A percentile compares a stretch with the other conserved stretches of the same genome.
phyloP scores from a whole-genome alignment of 140 eudicot genomes.

The Oenanthe javanica region DNA sequence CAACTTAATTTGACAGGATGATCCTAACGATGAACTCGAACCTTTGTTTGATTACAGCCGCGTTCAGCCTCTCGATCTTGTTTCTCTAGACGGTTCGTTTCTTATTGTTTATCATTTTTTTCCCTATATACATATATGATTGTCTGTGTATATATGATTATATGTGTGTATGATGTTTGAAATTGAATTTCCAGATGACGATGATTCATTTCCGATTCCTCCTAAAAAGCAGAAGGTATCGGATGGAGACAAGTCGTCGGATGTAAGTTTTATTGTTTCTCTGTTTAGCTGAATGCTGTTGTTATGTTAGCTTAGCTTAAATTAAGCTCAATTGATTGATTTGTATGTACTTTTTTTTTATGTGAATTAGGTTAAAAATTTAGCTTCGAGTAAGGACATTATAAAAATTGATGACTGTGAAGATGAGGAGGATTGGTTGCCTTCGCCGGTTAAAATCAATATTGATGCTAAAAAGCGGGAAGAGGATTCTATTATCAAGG shows the following conservation, averaged over 20 bases:
- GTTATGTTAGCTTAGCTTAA: neutral
- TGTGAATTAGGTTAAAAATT: slow-evolving; percentile 35
- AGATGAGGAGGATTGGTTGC: slow-evolving; percentile 67
- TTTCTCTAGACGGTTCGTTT: slow-evolving; percentile 45
- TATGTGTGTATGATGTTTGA: neutral
- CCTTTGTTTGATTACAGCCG: slow-evolving; percentile 78
- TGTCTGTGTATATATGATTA: neutral
- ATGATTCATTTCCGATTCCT: slow-evolving; percentile 23
- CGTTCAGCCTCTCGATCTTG: slow-evolving; percentile 44
- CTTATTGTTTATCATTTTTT: neutral
- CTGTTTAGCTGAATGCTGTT: neutral
- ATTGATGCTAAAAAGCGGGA: slow-evolving; percentile 13
- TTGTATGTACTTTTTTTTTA: neutral
- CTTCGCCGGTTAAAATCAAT: slow-evolving; percentile 45
- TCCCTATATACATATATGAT: neutral
- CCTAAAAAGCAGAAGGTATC: slow-evolving; percentile 37
- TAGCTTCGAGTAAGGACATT: slow-evolving; percentile 17
- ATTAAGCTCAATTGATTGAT: neutral
- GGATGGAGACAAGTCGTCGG: slow-evolving; percentile 21
- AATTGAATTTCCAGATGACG: slow-evolving; percentile 31
- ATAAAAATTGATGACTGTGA: slow-evolving; percentile 31
- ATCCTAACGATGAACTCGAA: slow-evolving; percentile 55
- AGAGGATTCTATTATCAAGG: slow-evolving; percentile 54
- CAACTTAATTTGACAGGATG: slow-evolving; percentile 33
- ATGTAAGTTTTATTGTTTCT: slow-evolving; percentile 28